Base-by-base conservation (phyloP, 129 eudicot genomes). In the Flaveria brownii region DNA sequence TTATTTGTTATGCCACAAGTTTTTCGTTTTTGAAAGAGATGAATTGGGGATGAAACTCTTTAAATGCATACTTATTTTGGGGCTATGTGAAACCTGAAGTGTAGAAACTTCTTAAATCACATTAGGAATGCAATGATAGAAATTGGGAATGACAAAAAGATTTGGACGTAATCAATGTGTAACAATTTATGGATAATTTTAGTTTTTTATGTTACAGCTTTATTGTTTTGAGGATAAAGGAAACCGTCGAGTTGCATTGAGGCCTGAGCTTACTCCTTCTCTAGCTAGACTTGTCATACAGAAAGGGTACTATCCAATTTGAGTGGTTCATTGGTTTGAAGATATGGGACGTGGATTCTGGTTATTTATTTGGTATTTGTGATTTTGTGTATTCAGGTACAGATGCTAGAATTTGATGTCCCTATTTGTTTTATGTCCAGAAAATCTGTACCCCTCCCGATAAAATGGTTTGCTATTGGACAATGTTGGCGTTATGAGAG, bases 401-500 rank as follows among this genome's bases (percentile, higher is more conserved):
- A 60, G 84, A 85, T 80, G 87, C 83, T 80, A 81, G 88, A 87
- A 83, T 78, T 93, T 93, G 95, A 88, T 90, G 74, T 77, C 75
- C 82, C 68, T 87, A 69, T 87, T 94, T 87, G n/a, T n/a, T 86
- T 83, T 83, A 80, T 92, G 87, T 94, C 83, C 92, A 91, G 99
- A 89, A 91, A 95, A 91, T 95, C 99, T 54, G 73, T 89, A 80
- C 81, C 99, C 28, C 88, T 95, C 30, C 99, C 99, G 5, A 76
- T 95, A 80, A 95, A 95, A 82, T 95, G 99, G 99, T 95, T 91
- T 86, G 96, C 97, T 46, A 78, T 95, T 77, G 97, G 97, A 78
- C 99, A 95, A 76, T 95, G 99, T 79, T 95, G 99, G 99, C 96
- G 97, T 33, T 95, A 95, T 77, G 99, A 95, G 82, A 82, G 97